phyloP scores from a whole-genome alignment of 2,329 filamentous ascomycete species.

The Harringtonia lauricola region DNA sequence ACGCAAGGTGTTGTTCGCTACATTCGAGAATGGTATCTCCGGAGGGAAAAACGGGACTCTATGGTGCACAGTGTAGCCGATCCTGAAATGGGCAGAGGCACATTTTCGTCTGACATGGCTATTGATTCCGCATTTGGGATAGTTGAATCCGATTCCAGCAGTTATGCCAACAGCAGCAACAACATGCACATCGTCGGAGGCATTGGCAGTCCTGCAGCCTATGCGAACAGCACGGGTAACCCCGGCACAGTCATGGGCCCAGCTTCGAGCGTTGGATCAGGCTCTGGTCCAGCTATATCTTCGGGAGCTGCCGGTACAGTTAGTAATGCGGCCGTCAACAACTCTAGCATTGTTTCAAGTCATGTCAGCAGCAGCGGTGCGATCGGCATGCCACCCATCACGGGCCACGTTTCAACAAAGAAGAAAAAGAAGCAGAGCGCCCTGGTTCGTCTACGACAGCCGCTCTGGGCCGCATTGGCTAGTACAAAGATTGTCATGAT shows the following conservation, averaged over 20 bases:
- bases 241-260: no score
- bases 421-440: conserved; percentile 86
- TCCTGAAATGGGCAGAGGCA: conserved; percentile 49
- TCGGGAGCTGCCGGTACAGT: no score
- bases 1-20: conserved; percentile 63
- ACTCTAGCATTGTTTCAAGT: no score
- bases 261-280: no score
- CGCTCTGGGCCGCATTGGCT: conserved; percentile 86
- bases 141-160: conserved; percentile 13
- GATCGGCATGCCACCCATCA: conserved; percentile 26
- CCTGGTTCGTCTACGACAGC: conserved; percentile 80
- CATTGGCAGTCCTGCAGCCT: neutral
- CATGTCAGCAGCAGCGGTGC: conserved; percentile 24
- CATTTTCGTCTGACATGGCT: conserved; percentile 22
- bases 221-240: neutral
- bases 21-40: conserved; percentile 57
- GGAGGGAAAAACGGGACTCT: conserved; percentile 44
- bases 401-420: conserved; percentile 48
- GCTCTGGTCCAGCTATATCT: no score
- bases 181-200: neutral
- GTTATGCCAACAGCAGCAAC: neutral
- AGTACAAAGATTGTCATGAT: conserved; percentile 95
- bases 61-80: conserved; percentile 39
- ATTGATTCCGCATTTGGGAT: conserved; percentile 37
- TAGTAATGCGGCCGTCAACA: neutral